These are phyloP conservation scores for Candolleomyces aberdarensis DNA, from an alignment of 768 basidiomycete species.

Conservation along the genomic window DNA sequence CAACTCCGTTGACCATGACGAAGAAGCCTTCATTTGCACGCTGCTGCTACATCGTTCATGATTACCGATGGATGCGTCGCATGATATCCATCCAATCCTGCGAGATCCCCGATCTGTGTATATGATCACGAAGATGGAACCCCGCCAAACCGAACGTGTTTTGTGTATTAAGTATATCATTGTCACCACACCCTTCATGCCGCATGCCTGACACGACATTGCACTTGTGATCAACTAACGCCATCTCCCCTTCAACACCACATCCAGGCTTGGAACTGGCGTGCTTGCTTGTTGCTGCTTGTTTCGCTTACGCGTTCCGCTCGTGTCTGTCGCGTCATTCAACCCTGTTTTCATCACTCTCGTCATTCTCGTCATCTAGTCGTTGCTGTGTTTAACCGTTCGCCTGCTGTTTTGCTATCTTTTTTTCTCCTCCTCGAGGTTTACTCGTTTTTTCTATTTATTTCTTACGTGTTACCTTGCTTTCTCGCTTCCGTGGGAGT, in stretches of 20 bases:
- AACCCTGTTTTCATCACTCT: neutral
- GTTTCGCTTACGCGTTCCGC: neutral
- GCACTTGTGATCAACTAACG: neutral
- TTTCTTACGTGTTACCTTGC: no score
- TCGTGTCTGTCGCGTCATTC: neutral
- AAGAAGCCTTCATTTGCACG: neutral
- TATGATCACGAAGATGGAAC: neutral
- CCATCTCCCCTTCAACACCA: neutral
- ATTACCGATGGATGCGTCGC: slow-evolving; percentile 1
- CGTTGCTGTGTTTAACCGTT: slow-evolving; percentile 1
- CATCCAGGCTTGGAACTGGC: neutral
- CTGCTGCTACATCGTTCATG: neutral
- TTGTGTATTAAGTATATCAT: slow-evolving; percentile 5
- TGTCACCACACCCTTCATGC: slow-evolving; percentile 1
- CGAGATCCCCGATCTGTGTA: neutral
- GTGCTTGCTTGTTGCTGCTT: neutral
- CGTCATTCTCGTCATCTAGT: neutral
- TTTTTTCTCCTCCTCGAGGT: neutral
- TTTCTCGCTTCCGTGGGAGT: no score
- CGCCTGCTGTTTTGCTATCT: slow-evolving; percentile 16
- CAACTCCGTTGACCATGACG: neutral
- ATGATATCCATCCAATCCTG: neutral
- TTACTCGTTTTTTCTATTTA: no score
- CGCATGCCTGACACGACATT: slow-evolving; percentile 3
- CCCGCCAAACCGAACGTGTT: neutral